A percentile compares a stretch with the other conserved stretches of the same genome.
phyloP scores from a whole-genome alignment of 352 stramenopile genomes.

The Globisporangium uncinulatum region DNA sequence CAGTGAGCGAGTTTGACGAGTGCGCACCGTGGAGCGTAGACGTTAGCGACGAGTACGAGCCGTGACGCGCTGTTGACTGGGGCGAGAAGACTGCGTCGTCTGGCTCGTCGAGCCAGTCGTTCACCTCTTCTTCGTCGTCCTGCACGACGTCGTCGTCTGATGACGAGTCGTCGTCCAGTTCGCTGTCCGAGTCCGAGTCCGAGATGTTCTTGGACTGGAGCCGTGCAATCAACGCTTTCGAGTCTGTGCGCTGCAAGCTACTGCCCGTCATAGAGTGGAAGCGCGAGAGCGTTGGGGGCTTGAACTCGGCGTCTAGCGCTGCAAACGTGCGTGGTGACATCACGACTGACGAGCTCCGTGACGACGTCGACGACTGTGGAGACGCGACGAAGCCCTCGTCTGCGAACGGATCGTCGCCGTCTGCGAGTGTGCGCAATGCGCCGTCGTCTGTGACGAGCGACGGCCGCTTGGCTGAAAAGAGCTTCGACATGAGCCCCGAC shows the following conservation, averaged over 20 bases:
- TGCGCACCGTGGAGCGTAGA: slow-evolving; percentile 30
- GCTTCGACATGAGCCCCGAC: slow-evolving; percentile 14
- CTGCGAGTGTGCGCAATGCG: neutral
- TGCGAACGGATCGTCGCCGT: slow-evolving; percentile 12
- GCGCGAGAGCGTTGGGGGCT: slow-evolving; percentile 15
- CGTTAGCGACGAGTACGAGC: slow-evolving; percentile 49
- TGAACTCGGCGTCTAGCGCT: slow-evolving; percentile 17
- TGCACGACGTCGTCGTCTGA: slow-evolving; percentile 23
- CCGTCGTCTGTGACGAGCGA: slow-evolving; percentile 5
- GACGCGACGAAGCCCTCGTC: slow-evolving; percentile 11
- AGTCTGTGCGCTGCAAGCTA: slow-evolving; percentile 11
- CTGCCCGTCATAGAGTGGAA: slow-evolving; percentile 8
- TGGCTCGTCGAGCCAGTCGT: slow-evolving; percentile 73
- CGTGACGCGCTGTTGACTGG: slow-evolving; percentile 26
- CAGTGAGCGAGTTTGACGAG: slow-evolving; percentile 28
- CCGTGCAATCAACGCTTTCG: slow-evolving; percentile 14
- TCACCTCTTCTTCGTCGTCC: slow-evolving; percentile 56
- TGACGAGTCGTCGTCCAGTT: slow-evolving; percentile 22
- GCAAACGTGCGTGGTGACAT: slow-evolving; percentile 17
- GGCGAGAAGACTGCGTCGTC: slow-evolving; percentile 57
- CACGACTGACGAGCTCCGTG: slow-evolving; percentile 15
- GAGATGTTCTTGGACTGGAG: slow-evolving; percentile 18
- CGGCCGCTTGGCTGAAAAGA: slow-evolving; percentile 15
- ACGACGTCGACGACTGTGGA: slow-evolving; percentile 13
- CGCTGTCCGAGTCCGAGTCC: slow-evolving; percentile 34